These are phyloP conservation scores for Pseudogymnoascus sp. DNA, from an alignment of 2,329 filamentous ascomycete genomes.

Conservation along the genomic window DNA sequence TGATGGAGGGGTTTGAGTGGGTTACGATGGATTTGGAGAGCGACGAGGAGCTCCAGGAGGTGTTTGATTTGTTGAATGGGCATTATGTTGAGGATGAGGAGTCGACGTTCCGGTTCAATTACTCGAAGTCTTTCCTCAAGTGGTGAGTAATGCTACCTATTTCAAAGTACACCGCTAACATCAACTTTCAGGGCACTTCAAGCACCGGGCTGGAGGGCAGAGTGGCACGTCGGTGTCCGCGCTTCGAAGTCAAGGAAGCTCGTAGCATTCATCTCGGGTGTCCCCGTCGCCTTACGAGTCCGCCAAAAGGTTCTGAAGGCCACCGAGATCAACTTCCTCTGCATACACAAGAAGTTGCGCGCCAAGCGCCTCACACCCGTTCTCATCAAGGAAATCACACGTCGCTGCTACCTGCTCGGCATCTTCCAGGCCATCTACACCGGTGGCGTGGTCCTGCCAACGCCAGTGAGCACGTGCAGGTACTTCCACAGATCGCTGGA, in stretches of 20 bases:
- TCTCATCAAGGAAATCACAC: constrained; percentile 95
- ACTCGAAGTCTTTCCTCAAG: constrained; percentile 78
- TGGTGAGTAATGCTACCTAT: constrained; percentile 50
- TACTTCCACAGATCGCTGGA: constrained; percentile 93
- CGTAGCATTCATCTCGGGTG: constrained; percentile 91
- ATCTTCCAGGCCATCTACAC: constrained; percentile 97
- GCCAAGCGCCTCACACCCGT: constrained; percentile 87
- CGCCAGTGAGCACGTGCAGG: constrained; percentile 82
- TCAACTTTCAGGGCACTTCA: constrained; percentile 66
- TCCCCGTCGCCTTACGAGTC: constrained; percentile 76
- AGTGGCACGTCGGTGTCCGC: constrained; percentile 93
- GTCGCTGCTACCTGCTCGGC: constrained; percentile 75
- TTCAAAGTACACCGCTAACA: constrained; percentile 16
- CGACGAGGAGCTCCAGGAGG: constrained; percentile 72
- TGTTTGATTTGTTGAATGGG: constrained; percentile 82
- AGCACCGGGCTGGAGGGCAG: constrained; percentile 84
- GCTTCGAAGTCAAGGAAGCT: constrained; percentile 76
- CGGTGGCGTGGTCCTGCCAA: constrained; percentile 82
- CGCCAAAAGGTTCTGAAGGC: constrained; percentile 66
- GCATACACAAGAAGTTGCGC: constrained; percentile 95
- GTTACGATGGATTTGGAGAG: constrained; percentile 78
- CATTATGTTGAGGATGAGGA: constrained; percentile 98
- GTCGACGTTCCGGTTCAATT: constrained; percentile 96
- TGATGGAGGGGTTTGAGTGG: constrained; percentile 89
- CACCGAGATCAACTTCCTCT: constrained; percentile 96